These are phyloP conservation scores for Globisporangium ultimum DNA, from an alignment of 352 stramenopile species.

Conservation along the genomic window DNA sequence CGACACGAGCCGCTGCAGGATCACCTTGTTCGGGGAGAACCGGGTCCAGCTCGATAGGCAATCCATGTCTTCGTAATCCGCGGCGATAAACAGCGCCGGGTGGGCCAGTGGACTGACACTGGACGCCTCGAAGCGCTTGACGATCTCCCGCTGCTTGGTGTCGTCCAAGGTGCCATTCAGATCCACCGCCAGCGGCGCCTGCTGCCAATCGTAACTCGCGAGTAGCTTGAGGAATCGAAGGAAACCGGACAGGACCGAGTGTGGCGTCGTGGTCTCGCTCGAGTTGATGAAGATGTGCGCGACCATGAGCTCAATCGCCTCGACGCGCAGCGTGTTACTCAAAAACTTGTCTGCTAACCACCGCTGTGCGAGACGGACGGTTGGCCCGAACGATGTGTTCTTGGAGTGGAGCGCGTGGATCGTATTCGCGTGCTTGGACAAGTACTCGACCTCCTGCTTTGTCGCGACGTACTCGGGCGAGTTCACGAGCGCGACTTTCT, in stretches of 20 bases:
- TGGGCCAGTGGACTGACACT: slow-evolving; percentile 48
- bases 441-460: slow-evolving; percentile 64
- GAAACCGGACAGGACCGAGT: slow-evolving; percentile 80
- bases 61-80: slow-evolving; percentile 77
- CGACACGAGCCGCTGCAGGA: slow-evolving; percentile 61
- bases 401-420: slow-evolving; percentile 79
- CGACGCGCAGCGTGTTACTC: slow-evolving; percentile 61
- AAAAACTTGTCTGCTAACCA: slow-evolving; percentile 82
- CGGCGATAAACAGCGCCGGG: slow-evolving; percentile 74
- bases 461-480: slow-evolving; percentile 55
- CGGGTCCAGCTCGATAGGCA: slow-evolving; percentile 83
- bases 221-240: slow-evolving; percentile 75
- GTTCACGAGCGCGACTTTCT: slow-evolving; percentile 59
- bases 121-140: slow-evolving; percentile 77
- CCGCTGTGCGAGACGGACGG: slow-evolving; percentile 73
- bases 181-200: slow-evolving; percentile 70
- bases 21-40: slow-evolving; percentile 52
- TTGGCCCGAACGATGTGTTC: slow-evolving; percentile 75
- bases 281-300: slow-evolving; percentile 66
- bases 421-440: slow-evolving; percentile 58
- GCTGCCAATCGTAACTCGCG: slow-evolving; percentile 69
- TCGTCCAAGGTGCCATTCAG: slow-evolving; percentile 63
- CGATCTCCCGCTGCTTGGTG: slow-evolving; percentile 58
- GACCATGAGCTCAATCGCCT: slow-evolving; percentile 79
- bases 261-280: slow-evolving; percentile 43